Conservation (phyloP, 805 yeast genomes). For the Dipodascopsis tothii region DNA sequence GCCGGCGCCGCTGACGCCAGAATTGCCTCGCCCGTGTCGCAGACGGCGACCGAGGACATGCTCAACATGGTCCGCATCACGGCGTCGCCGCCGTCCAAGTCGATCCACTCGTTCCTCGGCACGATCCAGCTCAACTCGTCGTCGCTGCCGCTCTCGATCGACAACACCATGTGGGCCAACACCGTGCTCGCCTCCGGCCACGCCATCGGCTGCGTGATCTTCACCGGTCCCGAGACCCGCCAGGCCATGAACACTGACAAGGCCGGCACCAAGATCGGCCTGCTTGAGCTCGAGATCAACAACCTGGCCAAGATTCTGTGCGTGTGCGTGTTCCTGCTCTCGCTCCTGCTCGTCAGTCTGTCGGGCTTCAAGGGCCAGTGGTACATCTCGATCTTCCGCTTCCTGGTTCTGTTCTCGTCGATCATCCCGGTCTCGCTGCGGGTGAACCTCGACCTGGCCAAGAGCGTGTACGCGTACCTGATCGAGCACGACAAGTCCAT, state of each 20-base stretch:
- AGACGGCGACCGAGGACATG: constrained; percentile 17
- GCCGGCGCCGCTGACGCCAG: background rate
- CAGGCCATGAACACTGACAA: constrained; percentile 89
- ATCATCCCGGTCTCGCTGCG: constrained; percentile 93
- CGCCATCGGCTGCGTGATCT: constrained; percentile 78
- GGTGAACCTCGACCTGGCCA: constrained; percentile 90
- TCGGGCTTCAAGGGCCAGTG: constrained; percentile 68
- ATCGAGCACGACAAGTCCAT: constrained; percentile 81
- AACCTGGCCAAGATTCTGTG: constrained; percentile 80
- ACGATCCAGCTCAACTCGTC: constrained; percentile 47
- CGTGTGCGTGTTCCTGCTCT: constrained; percentile 70
- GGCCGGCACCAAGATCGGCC: constrained; percentile 80
- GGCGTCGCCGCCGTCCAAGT: constrained; percentile 75
- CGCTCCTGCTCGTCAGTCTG: constrained; percentile 67
- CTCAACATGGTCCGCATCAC: constrained; percentile 44
- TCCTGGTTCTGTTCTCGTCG: constrained; percentile 83
- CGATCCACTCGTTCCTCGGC: constrained; percentile 77
- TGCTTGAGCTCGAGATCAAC: constrained; percentile 86
- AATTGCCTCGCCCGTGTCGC: constrained; percentile 22
- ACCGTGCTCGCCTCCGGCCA: constrained; percentile 93
- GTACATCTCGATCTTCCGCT: constrained; percentile 88
- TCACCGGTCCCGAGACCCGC: constrained; percentile 89
- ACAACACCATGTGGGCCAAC: constrained; percentile 96
- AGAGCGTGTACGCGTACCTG: constrained; percentile 90
- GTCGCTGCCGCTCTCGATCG: constrained; percentile 64